Percentiles rank a stretch among this genome's conserved stretches.
phyloP scores from a whole-genome alignment of 306 rosid genomes.

The Casuarina glauca region DNA sequence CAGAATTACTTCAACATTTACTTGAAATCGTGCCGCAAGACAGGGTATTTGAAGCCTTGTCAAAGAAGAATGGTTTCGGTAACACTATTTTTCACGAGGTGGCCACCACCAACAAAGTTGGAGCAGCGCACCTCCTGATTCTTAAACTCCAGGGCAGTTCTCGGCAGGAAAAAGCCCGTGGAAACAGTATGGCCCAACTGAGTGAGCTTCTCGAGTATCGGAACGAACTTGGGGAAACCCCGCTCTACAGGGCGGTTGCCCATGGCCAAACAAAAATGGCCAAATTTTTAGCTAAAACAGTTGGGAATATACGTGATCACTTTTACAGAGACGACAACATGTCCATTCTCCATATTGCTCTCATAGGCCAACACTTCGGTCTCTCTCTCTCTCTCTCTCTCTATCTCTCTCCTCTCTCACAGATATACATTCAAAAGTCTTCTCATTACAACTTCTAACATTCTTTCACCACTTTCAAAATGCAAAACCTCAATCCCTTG shows the following conservation, averaged over 20 bases:
- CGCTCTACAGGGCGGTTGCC: neutral
- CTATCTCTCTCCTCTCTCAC: no score
- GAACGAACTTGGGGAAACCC: neutral
- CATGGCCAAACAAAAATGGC: neutral
- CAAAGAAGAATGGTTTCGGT: neutral
- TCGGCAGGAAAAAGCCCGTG: neutral
- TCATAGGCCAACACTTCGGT: neutral
- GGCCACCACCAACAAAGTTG: neutral
- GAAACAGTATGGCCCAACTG: neutral
- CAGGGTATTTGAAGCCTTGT: neutral
- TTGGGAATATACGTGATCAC: neutral
- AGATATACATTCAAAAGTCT: no score
- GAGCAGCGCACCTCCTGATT: neutral
- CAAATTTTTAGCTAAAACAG: neutral
- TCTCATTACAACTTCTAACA: no score
- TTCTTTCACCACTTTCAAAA: no score
- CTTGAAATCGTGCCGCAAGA: neutral
- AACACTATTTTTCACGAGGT: neutral
- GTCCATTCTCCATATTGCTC: neutral
- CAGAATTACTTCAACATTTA: neutral
- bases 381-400: no score
- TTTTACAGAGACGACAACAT: neutral
- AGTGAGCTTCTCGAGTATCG: neutral
- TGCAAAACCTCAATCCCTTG: no score
- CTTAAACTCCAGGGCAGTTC: neutral